Conservation (phyloP, 805 yeast genomes). For the Wickerhamomyces tratensis region DNA sequence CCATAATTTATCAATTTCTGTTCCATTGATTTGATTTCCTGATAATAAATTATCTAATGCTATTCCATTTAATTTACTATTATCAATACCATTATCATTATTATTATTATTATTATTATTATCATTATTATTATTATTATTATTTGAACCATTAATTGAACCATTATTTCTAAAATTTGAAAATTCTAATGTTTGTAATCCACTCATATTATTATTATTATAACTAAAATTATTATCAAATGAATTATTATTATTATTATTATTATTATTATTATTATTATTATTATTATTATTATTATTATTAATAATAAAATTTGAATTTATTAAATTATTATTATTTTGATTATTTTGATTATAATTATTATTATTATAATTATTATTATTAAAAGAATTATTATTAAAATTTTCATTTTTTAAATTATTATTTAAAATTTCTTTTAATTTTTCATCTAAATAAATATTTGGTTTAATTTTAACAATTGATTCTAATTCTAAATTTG, state of each 20-base stretch:
- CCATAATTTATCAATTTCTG: constrained; percentile 16
- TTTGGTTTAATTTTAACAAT: constrained; percentile 4
- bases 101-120: constrained; percentile 6
- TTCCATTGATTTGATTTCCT: constrained; percentile 7
- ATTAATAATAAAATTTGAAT: constrained; percentile 1
- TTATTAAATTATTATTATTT: too few relatives aligned
- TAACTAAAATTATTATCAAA: too few relatives aligned
- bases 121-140: constrained; percentile 8
- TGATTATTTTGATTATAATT: too few relatives aligned
- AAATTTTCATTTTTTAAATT: constrained; percentile 4
- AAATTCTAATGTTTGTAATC: too few relatives aligned
- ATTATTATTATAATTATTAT: too few relatives aligned
- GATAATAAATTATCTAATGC: background rate
- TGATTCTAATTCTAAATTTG: constrained; percentile 13
- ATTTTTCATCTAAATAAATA: background rate
- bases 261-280: too few relatives aligned
- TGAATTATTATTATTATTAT: too few relatives aligned
- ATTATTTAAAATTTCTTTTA: too few relatives aligned
- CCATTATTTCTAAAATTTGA: too few relatives aligned
- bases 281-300: too few relatives aligned
- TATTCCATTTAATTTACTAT: background rate
- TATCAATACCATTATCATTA: constrained; percentile 6
- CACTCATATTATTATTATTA: too few relatives aligned
- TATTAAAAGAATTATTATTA: constrained; percentile 1
- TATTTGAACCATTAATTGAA: too few relatives aligned